Evolutionary conservation across 768 basidiomycete genomes (phyloP).

Genomic region (Amanita phalloides): DNA sequence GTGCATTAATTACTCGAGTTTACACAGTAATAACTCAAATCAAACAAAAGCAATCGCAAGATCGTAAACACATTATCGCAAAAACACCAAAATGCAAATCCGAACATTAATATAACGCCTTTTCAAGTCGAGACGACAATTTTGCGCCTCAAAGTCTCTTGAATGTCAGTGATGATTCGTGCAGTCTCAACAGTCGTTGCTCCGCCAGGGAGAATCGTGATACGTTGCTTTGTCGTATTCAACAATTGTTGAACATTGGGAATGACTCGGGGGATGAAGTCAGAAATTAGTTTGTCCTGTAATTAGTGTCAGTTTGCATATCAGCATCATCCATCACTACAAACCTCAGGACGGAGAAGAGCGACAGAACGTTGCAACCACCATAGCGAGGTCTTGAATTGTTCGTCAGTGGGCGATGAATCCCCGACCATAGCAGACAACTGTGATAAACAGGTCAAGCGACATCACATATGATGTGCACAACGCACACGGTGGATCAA

Average conservation of each 20-base stretch:
- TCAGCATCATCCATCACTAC: slow-evolving; percentile 11
- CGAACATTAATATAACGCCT: slow-evolving; percentile 3
- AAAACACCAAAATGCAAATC: slow-evolving; percentile 5
- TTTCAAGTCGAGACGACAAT: slow-evolving; percentile 12
- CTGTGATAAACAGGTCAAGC: slow-evolving; percentile 22
- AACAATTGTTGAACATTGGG: slow-evolving; percentile 70
- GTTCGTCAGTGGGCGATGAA: slow-evolving; percentile 65
- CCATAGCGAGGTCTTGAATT: slow-evolving; percentile 77
- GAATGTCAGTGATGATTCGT: slow-evolving; percentile 63
- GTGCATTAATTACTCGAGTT: not conserved
- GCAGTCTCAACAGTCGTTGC: slow-evolving; percentile 57
- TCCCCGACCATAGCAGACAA: slow-evolving; percentile 68
- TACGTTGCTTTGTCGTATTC: slow-evolving; percentile 70
- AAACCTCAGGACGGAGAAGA: slow-evolving; percentile 62
- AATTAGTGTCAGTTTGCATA: slow-evolving; percentile 6
- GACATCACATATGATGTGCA: slow-evolving; percentile 2
- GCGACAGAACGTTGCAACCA: slow-evolving; percentile 74
- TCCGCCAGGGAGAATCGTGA: slow-evolving; percentile 67
- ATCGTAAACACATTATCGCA: not conserved
- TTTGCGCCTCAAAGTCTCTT: slow-evolving; percentile 56
- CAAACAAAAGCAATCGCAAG: slow-evolving; percentile 4
- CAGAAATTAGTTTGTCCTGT: slow-evolving; percentile 72
- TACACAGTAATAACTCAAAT: slow-evolving; percentile 2
- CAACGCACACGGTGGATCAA: slow-evolving; percentile 68
- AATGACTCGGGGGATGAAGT: slow-evolving; percentile 73